Evolutionary conservation across 2,329 filamentous ascomycete genomes (phyloP).

Genomic region (Arthrobotrys conoides): DNA sequence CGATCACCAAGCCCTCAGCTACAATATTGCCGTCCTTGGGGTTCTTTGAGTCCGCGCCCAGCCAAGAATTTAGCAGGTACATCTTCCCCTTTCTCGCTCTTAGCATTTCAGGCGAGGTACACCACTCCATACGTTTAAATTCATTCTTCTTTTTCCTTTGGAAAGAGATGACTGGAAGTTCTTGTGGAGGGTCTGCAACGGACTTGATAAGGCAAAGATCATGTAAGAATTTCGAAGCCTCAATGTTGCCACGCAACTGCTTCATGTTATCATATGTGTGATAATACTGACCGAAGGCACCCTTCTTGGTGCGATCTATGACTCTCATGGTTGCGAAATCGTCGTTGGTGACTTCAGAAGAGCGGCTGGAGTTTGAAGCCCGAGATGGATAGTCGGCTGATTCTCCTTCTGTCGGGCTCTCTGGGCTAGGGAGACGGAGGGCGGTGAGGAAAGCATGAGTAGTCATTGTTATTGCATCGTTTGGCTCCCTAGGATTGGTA

Average conservation of each 20-base stretch:
- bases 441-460: slow-evolving; percentile 59
- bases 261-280: slow-evolving; percentile 41
- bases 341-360: slow-evolving; percentile 38
- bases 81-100: slow-evolving; percentile 46
- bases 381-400: slow-evolving; percentile 20
- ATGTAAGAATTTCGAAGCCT: slow-evolving; percentile 48
- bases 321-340: slow-evolving; percentile 46
- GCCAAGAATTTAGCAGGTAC: slow-evolving; percentile 57
- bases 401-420: slow-evolving; percentile 2
- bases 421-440: slow-evolving; percentile 42
- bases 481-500: slow-evolving; percentile 23
- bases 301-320: slow-evolving; percentile 37
- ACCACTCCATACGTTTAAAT: slow-evolving; percentile 59
- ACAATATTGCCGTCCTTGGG: slow-evolving; percentile 57
- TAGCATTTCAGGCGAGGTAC: slow-evolving; percentile 42
- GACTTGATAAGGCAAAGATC: slow-evolving; percentile 52
- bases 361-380: slow-evolving; percentile 32
- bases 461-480: slow-evolving; percentile 56
- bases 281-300: slow-evolving; percentile 46
- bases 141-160: slow-evolving; percentile 53
- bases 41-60: slow-evolving; percentile 49
- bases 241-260: slow-evolving; percentile 38
- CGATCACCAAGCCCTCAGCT: slow-evolving; percentile 53
- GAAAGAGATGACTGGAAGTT: slow-evolving; percentile 56
- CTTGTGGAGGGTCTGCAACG: slow-evolving; percentile 26